Percentiles rank a stretch among this genome's conserved stretches.
phyloP scores from a whole-genome alignment of 2,329 filamentous ascomycete species.

The Tolypocladium guangdongense region DNA sequence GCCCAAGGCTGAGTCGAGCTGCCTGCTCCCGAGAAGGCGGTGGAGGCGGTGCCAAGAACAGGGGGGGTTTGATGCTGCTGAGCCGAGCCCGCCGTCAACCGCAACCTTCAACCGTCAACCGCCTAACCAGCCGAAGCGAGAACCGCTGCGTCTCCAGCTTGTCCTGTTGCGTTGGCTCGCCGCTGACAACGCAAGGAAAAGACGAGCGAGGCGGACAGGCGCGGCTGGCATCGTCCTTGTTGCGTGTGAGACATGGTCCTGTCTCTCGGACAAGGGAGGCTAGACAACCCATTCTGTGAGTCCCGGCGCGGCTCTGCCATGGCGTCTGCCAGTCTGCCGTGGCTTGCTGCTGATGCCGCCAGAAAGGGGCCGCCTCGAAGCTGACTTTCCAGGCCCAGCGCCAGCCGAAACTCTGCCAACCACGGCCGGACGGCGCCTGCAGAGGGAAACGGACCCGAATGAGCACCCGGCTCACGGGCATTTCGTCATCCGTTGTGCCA shows the following conservation, averaged over 20 bases:
- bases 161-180: too few relatives aligned
- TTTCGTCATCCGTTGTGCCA: background rate
- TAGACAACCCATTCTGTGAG: background rate
- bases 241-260: background rate
- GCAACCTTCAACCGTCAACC: too few relatives aligned
- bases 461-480: background rate
- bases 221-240: too few relatives aligned
- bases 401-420: background rate
- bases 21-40: background rate
- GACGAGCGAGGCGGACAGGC: too few relatives aligned
- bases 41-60: background rate
- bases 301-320: background rate
- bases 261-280: background rate
- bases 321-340: too few relatives aligned
- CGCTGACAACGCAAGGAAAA: too few relatives aligned
- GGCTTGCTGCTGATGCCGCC: background rate
- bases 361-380: background rate
- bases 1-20: background rate
- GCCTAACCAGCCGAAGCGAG: too few relatives aligned
- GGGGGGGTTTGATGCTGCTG: background rate
- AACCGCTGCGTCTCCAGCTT: too few relatives aligned
- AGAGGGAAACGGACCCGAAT: background rate
- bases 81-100: too few relatives aligned
- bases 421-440: background rate
- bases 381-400: background rate